These are phyloP conservation scores for Pyrenophora graminea DNA, from an alignment of 2,329 filamentous ascomycete species.

Conservation along the genomic window DNA sequence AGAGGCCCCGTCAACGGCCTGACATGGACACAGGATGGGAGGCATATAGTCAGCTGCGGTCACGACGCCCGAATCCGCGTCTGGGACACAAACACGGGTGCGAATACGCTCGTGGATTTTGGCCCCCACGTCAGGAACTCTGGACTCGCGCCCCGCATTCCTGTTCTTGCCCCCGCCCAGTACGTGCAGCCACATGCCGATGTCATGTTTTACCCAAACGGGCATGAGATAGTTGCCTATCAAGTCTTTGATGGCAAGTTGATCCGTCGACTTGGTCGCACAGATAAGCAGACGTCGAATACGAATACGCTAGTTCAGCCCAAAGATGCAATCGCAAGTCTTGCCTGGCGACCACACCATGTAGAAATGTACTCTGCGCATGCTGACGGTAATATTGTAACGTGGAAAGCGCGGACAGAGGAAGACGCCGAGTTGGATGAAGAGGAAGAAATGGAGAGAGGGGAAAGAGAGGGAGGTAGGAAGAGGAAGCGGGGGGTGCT, in stretches of 20 bases:
- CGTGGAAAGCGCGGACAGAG: constrained; percentile 70
- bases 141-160: constrained; percentile 46
- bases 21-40: constrained; percentile 80
- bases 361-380: constrained; percentile 82
- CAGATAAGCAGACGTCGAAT: constrained; percentile 4
- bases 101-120: constrained; percentile 87
- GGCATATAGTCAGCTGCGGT: constrained; percentile 76
- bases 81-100: constrained; percentile 80
- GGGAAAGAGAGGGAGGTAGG: constrained; percentile 39
- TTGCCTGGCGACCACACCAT: constrained; percentile 74
- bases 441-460: constrained; percentile 46
- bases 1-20: constrained; percentile 82
- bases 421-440: constrained; percentile 52
- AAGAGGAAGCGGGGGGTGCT: constrained; percentile 77
- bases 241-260: constrained; percentile 77
- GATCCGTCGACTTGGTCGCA: constrained; percentile 69
- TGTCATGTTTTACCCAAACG: constrained; percentile 78
- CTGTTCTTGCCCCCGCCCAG: constrained; percentile 62
- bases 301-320: constrained; percentile 47
- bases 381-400: constrained; percentile 79
- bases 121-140: constrained; percentile 79
- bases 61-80: constrained; percentile 84
- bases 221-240: constrained; percentile 73
- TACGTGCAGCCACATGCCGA: constrained; percentile 63
- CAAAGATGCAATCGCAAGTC: constrained; percentile 64